Base-by-base conservation (phyloP, 331 rosid species). In the Spiraea crenata region DNA sequence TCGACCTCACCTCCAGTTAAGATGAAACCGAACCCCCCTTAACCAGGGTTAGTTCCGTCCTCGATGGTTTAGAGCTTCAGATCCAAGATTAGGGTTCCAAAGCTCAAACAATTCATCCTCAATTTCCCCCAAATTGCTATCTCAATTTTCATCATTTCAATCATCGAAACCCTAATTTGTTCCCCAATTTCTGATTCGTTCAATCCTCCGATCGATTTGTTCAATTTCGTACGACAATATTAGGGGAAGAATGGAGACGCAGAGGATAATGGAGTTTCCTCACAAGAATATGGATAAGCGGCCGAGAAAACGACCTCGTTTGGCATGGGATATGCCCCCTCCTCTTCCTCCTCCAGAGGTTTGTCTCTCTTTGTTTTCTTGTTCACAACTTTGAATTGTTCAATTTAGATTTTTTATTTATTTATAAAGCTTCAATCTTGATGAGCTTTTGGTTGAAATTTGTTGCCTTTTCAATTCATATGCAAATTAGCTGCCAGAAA, bases 241-340 rank as follows among this genome's bases (percentile, higher is more conserved):
- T 72, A 42, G 77, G 81, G 78, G 69, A 54, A 74, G 34, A 79
- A 90, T 86, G 95, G 95, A 88, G 82, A 90, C 90, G 20, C 90
- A 90, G 84, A 76, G 87, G 60, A 86, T 90, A 5, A 79, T 86
- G 37, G 95, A 88, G 57, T 81, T 90, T 54, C 92, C 95, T 20
- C 92, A 82, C 81, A 77, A 83, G 73, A 90, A 78, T 63, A 81
- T 90, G 87, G 96, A 90, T 55, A 88, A 86, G 81, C 87, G 96
- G 16, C 95, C 96, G 4, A 82, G 92, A 77, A 90, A 90, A 83
- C 81, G 87, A 51, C 86, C 88, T 66, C 89, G 96, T 63, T 81
- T 88, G 66, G 76, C 92, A 25, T 88, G 97, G 97, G 97, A 90
- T 34, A 69, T 81, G 80, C 85, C 88, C 3, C 96, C 87, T 40